Percentiles rank a stretch among this genome's conserved stretches.
phyloP scores from a whole-genome alignment of 352 stramenopile species.

The Paralagenidium karlingii region DNA sequence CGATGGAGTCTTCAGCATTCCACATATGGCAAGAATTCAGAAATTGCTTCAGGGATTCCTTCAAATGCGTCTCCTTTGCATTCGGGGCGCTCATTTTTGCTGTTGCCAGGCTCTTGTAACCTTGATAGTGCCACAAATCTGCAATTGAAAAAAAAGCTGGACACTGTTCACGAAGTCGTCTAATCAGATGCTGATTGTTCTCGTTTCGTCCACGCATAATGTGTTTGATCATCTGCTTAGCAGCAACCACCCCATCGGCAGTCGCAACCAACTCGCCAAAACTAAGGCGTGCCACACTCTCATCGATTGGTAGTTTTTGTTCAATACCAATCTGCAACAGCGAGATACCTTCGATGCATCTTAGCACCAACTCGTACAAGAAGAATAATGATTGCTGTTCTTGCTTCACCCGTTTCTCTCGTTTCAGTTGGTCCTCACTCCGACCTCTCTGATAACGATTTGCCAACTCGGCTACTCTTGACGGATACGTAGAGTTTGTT shows the following conservation, averaged over 20 bases:
- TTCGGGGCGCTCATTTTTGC: conserved; percentile 61
- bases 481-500: conserved; percentile 21
- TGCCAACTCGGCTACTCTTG: conserved; percentile 47
- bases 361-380: conserved; percentile 61
- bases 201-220: conserved; percentile 63
- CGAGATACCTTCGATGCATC: conserved; percentile 70
- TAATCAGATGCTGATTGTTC: conserved; percentile 70
- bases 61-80: conserved; percentile 41
- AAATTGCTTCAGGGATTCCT: conserved; percentile 69
- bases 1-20: conserved; percentile 65
- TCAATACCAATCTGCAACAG: conserved; percentile 49
- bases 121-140: conserved; percentile 75
- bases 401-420: conserved; percentile 63
- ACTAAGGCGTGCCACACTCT: conserved; percentile 40
- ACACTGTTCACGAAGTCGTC: conserved; percentile 74
- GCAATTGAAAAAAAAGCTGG: conserved; percentile 73
- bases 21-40: conserved; percentile 76
- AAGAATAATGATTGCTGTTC: conserved; percentile 76
- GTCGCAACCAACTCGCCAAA: conserved; percentile 73
- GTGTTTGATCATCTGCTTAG: conserved; percentile 68
- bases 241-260: conserved; percentile 32
- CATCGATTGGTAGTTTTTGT: conserved; percentile 55
- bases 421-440: conserved; percentile 57
- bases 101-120: conserved; percentile 70
- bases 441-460: conserved; percentile 59